Evolutionary conservation across 768 basidiomycete genomes (phyloP).

Genomic region (Tricholoma sp.): DNA sequence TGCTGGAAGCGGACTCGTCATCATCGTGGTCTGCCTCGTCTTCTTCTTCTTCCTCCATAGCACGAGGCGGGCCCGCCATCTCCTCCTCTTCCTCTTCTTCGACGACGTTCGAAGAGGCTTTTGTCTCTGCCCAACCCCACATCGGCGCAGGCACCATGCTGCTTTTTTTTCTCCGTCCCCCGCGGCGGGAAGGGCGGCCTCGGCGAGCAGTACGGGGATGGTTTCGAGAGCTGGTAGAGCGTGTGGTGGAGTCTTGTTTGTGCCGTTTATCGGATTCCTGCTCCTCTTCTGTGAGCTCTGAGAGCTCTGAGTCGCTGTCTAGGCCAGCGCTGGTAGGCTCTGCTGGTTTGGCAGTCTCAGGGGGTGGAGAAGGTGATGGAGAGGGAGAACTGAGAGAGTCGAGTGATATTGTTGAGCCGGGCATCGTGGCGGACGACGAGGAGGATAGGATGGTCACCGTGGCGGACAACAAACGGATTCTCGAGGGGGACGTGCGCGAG

Average conservation of each 20-base stretch:
- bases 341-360: conserved; percentile 15
- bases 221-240: conserved; percentile 13
- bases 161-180: conserved; percentile 26
- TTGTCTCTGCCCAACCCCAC: conserved; percentile 80
- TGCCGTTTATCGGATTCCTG: conserved; percentile 41
- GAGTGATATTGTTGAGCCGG: conserved; percentile 58
- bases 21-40: conserved; percentile 33
- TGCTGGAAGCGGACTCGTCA: conserved; percentile 17
- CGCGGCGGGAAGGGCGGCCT: conserved; percentile 17
- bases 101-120: conserved; percentile 29
- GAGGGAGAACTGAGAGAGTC: conserved; percentile 66
- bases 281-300: conserved; percentile 81
- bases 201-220: conserved; percentile 10
- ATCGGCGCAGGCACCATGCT: conserved; percentile 74
- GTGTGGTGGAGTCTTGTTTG: conserved; percentile 13
- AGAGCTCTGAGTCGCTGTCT: conserved; percentile 71
- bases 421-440: conserved; percentile 33
- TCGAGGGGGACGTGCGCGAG: conserved; percentile 23
- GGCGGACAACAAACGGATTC: conserved; percentile 23
- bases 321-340: conserved; percentile 33
- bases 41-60: conserved; percentile 63
- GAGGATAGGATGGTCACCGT: conserved; percentile 11
- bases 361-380: conserved; percentile 42
- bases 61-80: conserved; percentile 39
- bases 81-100: conserved; percentile 53